Conservation (phyloP, 176 grass and related monocot genomes). For the Aegilops longissima region DNA sequence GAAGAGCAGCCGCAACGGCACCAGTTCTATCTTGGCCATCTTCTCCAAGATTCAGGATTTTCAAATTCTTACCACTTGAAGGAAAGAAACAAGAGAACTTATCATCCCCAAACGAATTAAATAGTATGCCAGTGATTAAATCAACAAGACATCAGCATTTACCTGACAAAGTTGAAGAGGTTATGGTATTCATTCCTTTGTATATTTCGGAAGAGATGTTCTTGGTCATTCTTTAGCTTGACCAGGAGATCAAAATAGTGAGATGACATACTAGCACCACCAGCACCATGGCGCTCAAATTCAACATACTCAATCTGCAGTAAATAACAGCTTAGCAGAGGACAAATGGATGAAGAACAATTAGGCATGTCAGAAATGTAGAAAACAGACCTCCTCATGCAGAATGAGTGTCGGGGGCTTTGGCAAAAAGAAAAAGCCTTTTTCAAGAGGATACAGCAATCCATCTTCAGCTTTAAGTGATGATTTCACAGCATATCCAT, state of each 20-base stretch:
- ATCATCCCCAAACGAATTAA: conserved; percentile 9
- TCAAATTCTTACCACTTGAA: conserved; percentile 69
- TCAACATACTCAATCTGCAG: conserved; percentile 86
- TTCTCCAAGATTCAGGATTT: conserved; percentile 79
- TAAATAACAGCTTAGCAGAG: conserved; percentile 10
- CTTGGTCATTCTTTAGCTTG: conserved; percentile 80
- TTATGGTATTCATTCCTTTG: conserved; percentile 82
- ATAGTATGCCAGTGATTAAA: background rate
- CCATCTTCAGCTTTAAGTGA: conserved; percentile 99
- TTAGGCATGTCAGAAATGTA: background rate
- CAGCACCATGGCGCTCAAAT: conserved; percentile 84
- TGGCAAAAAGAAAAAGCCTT: conserved; percentile 98
- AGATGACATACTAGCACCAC: conserved; percentile 69
- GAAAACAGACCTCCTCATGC: conserved; percentile 78
- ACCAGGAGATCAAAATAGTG: conserved; percentile 90
- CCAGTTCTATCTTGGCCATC: conserved; percentile 38
- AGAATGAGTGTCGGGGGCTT: conserved; percentile 99
- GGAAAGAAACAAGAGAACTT: conserved; percentile 23
- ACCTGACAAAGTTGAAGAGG: conserved; percentile 78
- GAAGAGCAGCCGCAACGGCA: conserved; percentile 60
- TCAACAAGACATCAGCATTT: conserved; percentile 1
- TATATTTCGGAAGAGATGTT: conserved; percentile 87
- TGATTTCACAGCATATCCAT: conserved; percentile 98
- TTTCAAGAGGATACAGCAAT: conserved; percentile 90
- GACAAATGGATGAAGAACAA: conserved; percentile 11